Base-by-base conservation (phyloP, 2,329 filamentous ascomycete genomes). In the Shiraia sp. region DNA sequence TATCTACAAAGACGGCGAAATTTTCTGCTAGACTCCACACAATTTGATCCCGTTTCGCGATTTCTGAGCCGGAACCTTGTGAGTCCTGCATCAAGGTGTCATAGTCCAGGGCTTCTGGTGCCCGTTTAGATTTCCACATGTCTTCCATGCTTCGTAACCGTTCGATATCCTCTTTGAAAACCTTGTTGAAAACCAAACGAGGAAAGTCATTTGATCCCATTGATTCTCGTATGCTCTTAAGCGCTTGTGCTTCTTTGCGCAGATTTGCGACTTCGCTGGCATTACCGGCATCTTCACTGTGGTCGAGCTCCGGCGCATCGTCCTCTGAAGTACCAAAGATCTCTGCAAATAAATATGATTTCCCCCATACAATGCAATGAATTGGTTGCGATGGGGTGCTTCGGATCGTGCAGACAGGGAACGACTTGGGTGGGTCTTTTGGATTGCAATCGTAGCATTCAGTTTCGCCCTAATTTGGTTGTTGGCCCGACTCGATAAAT, bases 321-420 rank as follows among this genome's bases (percentile, higher is more conserved):
- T 96, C 90, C 69, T 97, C 92, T 57, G 90, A 95, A 3, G 83
- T 82, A 13, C 93, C 93, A 57, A 96, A 99, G 6, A 99, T 84
- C 69, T 99, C 93, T 53, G 90, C 93, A 47, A 99, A 81, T 7
- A 99, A 79, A 68, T 97, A 99, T 67, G 90, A 96, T 73, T 97
- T 99, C 14, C 82, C 92, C 93, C 93, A 99, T 2, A 99, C 92
- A 48, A 99, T 99, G 73, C 93, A 97, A 72, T 99, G 93, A 30
- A 99, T 97, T 1, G 92, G 89, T 61, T 97, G 92, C 53, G 88
- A 95, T 0, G 93, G 93, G 0, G 91, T 99, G 68, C 90, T 96
- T 67, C 93, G 83, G 59, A 99, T 97, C 1, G 93, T 99, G 74
- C 93, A 99, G 29, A 97, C 91, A 2, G 93, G 91, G 63, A 95